Evolutionary conservation across 129 eudicot species (phyloP).

Genomic region (Flaveria bidentis): DNA sequence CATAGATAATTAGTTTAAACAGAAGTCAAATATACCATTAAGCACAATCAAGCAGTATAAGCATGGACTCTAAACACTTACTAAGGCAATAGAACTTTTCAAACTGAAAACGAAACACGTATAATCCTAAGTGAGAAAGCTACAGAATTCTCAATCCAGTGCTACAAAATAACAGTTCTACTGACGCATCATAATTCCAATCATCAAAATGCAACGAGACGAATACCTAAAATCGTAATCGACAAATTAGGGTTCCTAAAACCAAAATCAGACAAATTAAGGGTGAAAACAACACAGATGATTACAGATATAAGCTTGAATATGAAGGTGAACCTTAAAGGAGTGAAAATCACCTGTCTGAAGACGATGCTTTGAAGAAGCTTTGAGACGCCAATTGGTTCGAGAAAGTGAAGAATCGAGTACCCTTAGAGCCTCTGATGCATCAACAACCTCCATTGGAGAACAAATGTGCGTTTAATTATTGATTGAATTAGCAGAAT

Average conservation of each 20-base stretch:
- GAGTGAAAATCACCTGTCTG: conserved; percentile 48
- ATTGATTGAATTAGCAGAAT: neutral
- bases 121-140: neutral
- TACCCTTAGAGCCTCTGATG: conserved; percentile 37
- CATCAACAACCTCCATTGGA: conserved; percentile 37
- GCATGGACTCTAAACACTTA: neutral
- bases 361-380: conserved; percentile 70
- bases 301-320: neutral
- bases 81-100: neutral
- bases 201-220: neutral
- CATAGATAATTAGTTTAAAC: too few relatives aligned
- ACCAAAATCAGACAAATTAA: neutral
- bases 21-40: too few relatives aligned
- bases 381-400: conserved; percentile 71
- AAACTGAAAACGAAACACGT: neutral
- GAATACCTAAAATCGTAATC: neutral
- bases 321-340: neutral
- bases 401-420: conserved; percentile 49
- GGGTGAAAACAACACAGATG: neutral
- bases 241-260: conserved; percentile 23
- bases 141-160: conserved; percentile 9
- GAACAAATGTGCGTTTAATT: neutral
- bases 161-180: conserved; percentile 2
- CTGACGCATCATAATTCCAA: neutral
- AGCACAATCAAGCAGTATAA: neutral